Evolutionary conservation across 2,329 filamentous ascomycete species (phyloP), one percentile per base, ranked within the genome.

Genomic region (Dendrostoma leiphaemia): DNA sequence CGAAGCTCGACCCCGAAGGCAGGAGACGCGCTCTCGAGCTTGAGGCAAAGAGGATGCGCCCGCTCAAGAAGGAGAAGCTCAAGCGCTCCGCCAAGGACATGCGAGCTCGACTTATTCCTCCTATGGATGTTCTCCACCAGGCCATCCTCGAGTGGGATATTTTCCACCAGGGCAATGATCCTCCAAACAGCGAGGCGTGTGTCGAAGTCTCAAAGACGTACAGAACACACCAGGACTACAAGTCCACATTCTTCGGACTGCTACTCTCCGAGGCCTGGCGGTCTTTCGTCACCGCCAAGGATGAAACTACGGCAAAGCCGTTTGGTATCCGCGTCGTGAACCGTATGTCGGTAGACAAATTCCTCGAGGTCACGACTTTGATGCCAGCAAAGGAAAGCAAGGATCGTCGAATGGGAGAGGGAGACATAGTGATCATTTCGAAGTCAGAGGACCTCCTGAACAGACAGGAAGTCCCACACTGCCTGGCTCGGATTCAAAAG

Each of bases 251-350:
- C 70, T 86, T 95, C 61, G 92, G 93, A 6, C 78, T 99, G 21
- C 79, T 99, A 31, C 85, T 94, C 28, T 87, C 96, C 24, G 94
- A 99, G 75, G 93, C 93, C 28, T 99, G 94, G 94, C 89, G 95
- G 66, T 89, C 90, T 4, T 94, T 99, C 67, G 86, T 95, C 48
- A 92, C 91, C 47, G 83, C 90, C 19, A 92, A 92, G 67, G 91
- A 97, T 64, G 94, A 99, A 69, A 84, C 86, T 45, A 89, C 82
- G 19, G 84, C 85, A 60, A 91, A 88, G 65, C 77, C 90, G 0
- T 95, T 96, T 65, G 90, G 91, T 57, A 85, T 97, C 69, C 95
- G 92, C 65, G 83, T 99, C 50, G 82, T 89, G 47, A 95, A 89
- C 64, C 88, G 94, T 58, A 86, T 94, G 65, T 94, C 86, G 44